Evolutionary conservation across 192 early-diverging fungal genomes (phyloP).

Genomic region (Rhizophagus clarus): DNA sequence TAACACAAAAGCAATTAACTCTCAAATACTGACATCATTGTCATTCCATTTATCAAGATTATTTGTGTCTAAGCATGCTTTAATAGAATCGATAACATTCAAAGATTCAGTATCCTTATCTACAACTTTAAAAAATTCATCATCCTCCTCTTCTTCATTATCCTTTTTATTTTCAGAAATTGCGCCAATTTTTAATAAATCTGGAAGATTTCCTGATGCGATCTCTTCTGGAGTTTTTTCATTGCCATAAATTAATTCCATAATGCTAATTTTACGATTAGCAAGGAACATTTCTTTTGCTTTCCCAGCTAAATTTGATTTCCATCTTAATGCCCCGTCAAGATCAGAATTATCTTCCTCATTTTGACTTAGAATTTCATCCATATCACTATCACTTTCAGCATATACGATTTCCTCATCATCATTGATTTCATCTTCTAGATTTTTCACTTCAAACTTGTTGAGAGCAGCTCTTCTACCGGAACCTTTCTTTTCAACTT

Average conservation of each 20-base stretch:
- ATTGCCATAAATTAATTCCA: conserved; percentile 85
- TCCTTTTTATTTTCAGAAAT: conserved; percentile 45
- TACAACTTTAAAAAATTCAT: conserved; percentile 63
- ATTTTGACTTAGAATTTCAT: conserved; percentile 43
- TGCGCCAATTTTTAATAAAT: conserved; percentile 34
- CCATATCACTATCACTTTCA: conserved; percentile 77
- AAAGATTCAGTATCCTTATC: conserved; percentile 34
- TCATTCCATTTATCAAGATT: conserved; percentile 73
- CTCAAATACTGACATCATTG: conserved; percentile 49
- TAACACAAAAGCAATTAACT: background rate
- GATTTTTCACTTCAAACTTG: conserved; percentile 49
- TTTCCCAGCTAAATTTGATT: conserved; percentile 64
- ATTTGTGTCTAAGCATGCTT: conserved; percentile 54
- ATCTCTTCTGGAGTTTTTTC: conserved; percentile 56
- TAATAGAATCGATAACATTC: conserved; percentile 69
- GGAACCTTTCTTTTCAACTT: conserved; percentile 48
- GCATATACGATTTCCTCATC: conserved; percentile 59
- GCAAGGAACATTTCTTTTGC: conserved; percentile 58
- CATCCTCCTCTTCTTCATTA: conserved; percentile 53
- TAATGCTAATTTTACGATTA: conserved; percentile 75
- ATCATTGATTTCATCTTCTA: conserved; percentile 48
- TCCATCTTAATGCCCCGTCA: conserved; percentile 67
- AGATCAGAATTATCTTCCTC: conserved; percentile 45
- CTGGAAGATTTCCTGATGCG: conserved; percentile 39
- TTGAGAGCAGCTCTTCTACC: conserved; percentile 39